Conservation (phyloP, 1,284 basidiomycete species). For the Ganoderma lingzhi region DNA sequence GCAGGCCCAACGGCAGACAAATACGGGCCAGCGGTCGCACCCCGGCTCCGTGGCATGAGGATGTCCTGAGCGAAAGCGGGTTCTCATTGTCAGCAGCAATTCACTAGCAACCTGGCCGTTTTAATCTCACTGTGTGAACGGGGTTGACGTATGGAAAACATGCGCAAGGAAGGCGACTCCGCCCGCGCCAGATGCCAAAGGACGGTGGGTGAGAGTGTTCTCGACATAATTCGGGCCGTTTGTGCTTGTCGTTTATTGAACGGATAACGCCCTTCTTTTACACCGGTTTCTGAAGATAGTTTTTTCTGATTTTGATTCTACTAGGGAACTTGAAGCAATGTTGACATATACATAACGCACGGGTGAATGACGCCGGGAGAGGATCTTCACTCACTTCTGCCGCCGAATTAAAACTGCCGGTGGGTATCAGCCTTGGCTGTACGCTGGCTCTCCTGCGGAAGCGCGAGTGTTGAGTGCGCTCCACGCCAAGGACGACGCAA, state of each 20-base stretch:
- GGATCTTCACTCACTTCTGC: too few species aligned
- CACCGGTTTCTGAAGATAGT: not conserved
- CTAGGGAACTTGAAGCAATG: not conserved
- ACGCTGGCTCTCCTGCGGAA: too few species aligned
- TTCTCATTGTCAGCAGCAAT: conserved; percentile 19
- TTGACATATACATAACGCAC: not conserved
- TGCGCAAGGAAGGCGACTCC: not conserved
- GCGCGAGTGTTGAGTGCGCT: too few species aligned
- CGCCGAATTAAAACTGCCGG: too few species aligned
- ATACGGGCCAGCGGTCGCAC: conserved; percentile 13
- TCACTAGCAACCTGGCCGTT: conserved; percentile 6
- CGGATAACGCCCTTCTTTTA: not conserved
- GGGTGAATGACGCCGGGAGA: too few species aligned
- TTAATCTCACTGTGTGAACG: conserved; percentile 23
- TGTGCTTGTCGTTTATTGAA: too few species aligned
- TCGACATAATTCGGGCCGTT: too few species aligned
- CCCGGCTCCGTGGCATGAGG: conserved; percentile 21
- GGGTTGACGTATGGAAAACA: conserved; percentile 6
- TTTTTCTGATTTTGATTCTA: not conserved
- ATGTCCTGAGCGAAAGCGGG: not conserved
- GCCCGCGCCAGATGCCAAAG: not conserved
- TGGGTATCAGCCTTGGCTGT: too few species aligned
- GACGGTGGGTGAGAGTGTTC: too few species aligned
- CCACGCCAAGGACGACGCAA: too few species aligned
- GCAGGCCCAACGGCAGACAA: conserved; percentile 19